Conservation (phyloP, 495 filamentous ascomycete species). For the Penicillium samsonianum region DNA sequence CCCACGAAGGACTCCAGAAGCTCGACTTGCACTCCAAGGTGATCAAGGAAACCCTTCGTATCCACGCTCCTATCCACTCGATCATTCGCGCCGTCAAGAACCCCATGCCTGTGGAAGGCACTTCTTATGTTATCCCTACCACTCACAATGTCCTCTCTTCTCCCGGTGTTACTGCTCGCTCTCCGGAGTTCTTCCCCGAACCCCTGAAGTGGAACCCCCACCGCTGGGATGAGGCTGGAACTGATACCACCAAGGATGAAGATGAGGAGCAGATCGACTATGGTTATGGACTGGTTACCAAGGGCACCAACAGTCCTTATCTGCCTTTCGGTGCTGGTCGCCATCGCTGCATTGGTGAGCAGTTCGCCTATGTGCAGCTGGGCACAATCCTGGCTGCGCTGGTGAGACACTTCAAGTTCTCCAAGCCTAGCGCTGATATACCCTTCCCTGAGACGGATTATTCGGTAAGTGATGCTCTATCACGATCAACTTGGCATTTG, state of each 20-base stretch:
- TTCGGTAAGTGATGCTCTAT: slow-evolving; percentile 35
- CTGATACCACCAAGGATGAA: slow-evolving; percentile 26
- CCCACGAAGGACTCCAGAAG: slow-evolving; percentile 54
- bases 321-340: slow-evolving; percentile 58
- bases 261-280: slow-evolving; percentile 51
- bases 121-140: slow-evolving; percentile 49
- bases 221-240: slow-evolving; percentile 47
- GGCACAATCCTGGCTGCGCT: slow-evolving; percentile 48
- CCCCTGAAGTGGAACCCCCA: slow-evolving; percentile 54
- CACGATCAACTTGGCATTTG: not conserved
- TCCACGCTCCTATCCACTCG: slow-evolving; percentile 65
- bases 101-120: slow-evolving; percentile 53
- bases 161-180: slow-evolving; percentile 50
- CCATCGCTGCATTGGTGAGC: slow-evolving; percentile 59
- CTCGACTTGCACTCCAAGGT: slow-evolving; percentile 58
- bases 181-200: slow-evolving; percentile 46
- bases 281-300: slow-evolving; percentile 50
- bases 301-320: slow-evolving; percentile 56
- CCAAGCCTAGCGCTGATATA: slow-evolving; percentile 30
- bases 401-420: slow-evolving; percentile 49
- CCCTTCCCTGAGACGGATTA: slow-evolving; percentile 53
- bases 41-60: slow-evolving; percentile 62
- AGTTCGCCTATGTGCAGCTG: slow-evolving; percentile 58
- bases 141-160: slow-evolving; percentile 51
- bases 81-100: slow-evolving; percentile 64